Evolutionary conservation across 2,329 filamentous ascomycete species (phyloP).

Genomic region (Pochonia chlamydosporia): DNA sequence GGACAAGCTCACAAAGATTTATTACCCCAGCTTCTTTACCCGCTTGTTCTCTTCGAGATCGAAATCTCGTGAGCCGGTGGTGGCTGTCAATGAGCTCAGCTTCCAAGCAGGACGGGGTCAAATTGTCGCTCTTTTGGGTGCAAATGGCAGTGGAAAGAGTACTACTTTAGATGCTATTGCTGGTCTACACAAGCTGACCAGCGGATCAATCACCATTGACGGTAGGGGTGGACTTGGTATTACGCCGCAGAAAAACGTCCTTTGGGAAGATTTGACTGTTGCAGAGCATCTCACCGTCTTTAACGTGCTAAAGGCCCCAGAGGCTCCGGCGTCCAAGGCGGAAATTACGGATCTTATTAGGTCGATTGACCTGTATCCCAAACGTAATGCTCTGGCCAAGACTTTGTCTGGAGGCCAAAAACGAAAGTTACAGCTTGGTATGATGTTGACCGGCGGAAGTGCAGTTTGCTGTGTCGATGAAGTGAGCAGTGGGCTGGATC

Average conservation of each 20-base stretch:
- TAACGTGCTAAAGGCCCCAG: conserved; percentile 69
- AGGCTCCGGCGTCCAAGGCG: conserved; percentile 46
- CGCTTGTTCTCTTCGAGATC: conserved; percentile 35
- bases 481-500: conserved; percentile 83
- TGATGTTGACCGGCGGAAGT: conserved; percentile 91
- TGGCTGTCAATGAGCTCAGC: conserved; percentile 69
- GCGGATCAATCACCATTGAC: conserved; percentile 71
- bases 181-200: conserved; percentile 71
- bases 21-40: conserved; percentile 59
- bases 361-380: conserved; percentile 69
- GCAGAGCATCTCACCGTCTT: conserved; percentile 81
- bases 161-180: conserved; percentile 86
- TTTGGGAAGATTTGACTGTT: conserved; percentile 86
- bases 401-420: conserved; percentile 90
- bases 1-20: conserved; percentile 70
- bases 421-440: conserved; percentile 83
- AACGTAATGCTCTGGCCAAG: conserved; percentile 64
- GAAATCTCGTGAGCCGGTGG: conserved; percentile 52
- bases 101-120: conserved; percentile 72
- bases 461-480: conserved; percentile 88
- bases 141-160: conserved; percentile 86
- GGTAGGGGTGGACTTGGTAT: conserved; percentile 76
- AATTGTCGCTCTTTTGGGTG: conserved; percentile 79
- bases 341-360: conserved; percentile 59
- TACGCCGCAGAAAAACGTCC: conserved; percentile 88